These are phyloP conservation scores for Phytophthora sojae DNA, from an alignment of 352 stramenopile species.

Conservation along the genomic window DNA sequence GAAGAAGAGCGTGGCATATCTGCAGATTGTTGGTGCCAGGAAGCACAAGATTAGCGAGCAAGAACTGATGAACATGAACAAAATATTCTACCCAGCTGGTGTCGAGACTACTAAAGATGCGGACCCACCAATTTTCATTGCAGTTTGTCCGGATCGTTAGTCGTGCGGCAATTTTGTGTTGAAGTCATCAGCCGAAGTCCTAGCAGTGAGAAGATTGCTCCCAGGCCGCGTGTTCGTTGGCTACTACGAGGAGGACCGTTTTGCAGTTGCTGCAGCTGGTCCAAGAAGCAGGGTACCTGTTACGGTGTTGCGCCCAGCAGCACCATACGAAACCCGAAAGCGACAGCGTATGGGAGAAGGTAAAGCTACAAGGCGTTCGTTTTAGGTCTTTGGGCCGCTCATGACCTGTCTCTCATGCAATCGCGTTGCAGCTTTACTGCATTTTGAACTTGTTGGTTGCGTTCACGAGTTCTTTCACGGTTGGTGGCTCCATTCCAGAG, in stretches of 20 bases:
- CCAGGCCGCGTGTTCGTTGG: not conserved
- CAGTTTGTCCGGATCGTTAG: not conserved
- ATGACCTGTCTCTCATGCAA: not conserved
- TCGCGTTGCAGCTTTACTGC: not conserved
- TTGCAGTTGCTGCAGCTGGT: not conserved
- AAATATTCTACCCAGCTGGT: not conserved
- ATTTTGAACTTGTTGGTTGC: not conserved
- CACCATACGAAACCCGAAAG: not conserved
- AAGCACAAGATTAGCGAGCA: not conserved
- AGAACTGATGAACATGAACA: not conserved
- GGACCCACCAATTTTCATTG: not conserved
- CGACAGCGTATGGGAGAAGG: not conserved
- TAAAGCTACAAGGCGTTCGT: not conserved
- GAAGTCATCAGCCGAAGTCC: not conserved
- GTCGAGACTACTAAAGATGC: not conserved
- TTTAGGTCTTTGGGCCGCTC: too few relatives aligned
- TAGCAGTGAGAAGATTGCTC: not conserved
- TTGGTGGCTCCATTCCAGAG: not conserved
- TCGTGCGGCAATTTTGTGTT: not conserved
- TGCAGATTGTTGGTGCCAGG: not conserved
- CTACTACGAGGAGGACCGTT: not conserved
- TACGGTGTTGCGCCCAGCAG: not conserved
- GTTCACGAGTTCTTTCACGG: not conserved
- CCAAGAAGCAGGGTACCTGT: not conserved
- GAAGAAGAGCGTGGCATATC: not conserved